Evolutionary conservation across 345 rosid genomes (phyloP).

Genomic region (Euphorbia tirucalli): DNA sequence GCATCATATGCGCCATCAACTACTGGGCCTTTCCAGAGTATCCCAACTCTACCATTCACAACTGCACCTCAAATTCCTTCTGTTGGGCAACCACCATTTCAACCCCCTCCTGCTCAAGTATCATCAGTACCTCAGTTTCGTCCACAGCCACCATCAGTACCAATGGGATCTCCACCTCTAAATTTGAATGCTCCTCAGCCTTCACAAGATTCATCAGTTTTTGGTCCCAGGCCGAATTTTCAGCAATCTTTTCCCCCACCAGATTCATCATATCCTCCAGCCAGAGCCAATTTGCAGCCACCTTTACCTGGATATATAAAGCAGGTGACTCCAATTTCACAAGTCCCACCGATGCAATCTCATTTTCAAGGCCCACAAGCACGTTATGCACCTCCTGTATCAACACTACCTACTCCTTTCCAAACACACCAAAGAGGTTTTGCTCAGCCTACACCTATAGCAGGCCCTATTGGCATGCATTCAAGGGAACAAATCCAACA

Average conservation of each 20-base stretch:
- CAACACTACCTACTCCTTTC: constrained; percentile 44
- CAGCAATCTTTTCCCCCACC: constrained; percentile 49
- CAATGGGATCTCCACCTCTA: constrained; percentile 62
- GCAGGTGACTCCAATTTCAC: constrained; percentile 34
- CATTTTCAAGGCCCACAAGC: constrained; percentile 54
- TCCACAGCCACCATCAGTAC: constrained; percentile 51
- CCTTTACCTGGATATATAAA: constrained; percentile 22
- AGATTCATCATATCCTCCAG: constrained; percentile 36
- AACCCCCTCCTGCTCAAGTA: constrained; percentile 54
- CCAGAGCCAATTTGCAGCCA: too few species aligned
- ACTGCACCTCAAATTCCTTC: constrained; percentile 42
- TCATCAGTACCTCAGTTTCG: constrained; percentile 42
- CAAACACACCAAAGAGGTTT: constrained; percentile 55
- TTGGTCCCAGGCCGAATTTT: constrained; percentile 44
- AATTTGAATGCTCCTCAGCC: constrained; percentile 37
- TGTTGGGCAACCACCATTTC: constrained; percentile 51
- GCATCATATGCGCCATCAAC: constrained; percentile 53
- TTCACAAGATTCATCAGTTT: constrained; percentile 31
- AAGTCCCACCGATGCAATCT: constrained; percentile 48
- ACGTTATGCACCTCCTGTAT: constrained; percentile 40
- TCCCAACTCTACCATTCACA: constrained; percentile 54
- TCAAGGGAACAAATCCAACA: constrained; percentile 58
- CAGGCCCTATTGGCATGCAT: constrained; percentile 37
- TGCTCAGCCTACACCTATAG: too few species aligned
- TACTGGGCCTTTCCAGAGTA: constrained; percentile 47